Evolutionary conservation across 1,284 basidiomycete genomes (phyloP), one percentile per base, ranked within the genome.

Genomic region (Leccinum pachyderme): DNA sequence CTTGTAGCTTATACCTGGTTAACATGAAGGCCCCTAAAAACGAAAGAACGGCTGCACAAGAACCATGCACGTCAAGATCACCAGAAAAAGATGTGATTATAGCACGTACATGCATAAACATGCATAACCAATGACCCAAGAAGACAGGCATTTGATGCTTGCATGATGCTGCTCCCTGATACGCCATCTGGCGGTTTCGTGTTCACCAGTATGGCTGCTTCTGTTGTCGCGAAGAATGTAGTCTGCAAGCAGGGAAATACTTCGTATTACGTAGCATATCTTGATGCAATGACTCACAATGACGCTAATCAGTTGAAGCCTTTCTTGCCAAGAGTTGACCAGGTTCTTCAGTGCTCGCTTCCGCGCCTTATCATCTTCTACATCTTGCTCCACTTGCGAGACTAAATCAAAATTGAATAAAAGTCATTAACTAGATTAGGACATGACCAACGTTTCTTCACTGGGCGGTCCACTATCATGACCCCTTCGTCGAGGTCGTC

Each of bases 181-280:
- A 62, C 51, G 0, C 27, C 41, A 1, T 45, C 52, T 9, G 60
- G 58, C 13, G 71, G 71, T 4, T 73, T 74, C 2, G 75, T 72
- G 46, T 76, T 77, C 24, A 81, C 74, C 13, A 85, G 63, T 63
- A 83, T 71, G 0, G 70, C 72, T 0, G 80, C 78, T 64, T 84
- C 82, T 13, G 77, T 80, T 0, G 80, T 77, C 7, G 82, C 83
- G 60, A 85, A 84, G 68, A 85, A 85, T 0, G 82, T 84, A 0
- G 83, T 82, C 83, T 84, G 55, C 7, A 54, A 29, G 18, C 1
- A 52, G 28, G n/a, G 18, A 28, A 32, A 39, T 35, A 13, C 7
- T n/a, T 56, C 39, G 59, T 35, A 43, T 9, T n/a, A 24, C 4
- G 12, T 22, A 27, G 2, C 35, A 49, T 22, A 32, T 50, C 6